Base-by-base conservation (phyloP, 2,329 filamentous ascomycete species). In the Botrytis porri region DNA sequence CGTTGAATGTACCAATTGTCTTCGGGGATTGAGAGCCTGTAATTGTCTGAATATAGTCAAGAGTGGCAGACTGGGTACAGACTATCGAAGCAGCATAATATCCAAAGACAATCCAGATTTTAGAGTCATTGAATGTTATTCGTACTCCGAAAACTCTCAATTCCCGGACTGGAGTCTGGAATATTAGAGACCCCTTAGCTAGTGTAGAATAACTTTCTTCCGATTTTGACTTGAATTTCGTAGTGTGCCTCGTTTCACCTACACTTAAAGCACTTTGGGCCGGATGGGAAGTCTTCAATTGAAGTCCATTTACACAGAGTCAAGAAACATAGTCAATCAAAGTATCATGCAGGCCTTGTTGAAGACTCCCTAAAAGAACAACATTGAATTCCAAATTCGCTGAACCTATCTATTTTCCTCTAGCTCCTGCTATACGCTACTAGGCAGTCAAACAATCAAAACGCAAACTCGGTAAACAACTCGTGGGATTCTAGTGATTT, bases 121-220 rank as follows among this genome's bases (percentile, higher is more conserved):
- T 16, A 29, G 9, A 48, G 4, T 16, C 25, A n/a, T n/a, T 54
- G 5, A n/a, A n/a, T 54, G 4, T 7, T 14, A 54, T 54, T 16
- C 22, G 5, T 54, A 54, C 16, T 14, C 5, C 1, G 2, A 29
- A n/a, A n/a, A 3, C 48, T 16, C 16, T 1, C 2, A n/a, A 16
- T 54, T 16, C 25, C 12, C 48, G 16, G 6, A 1, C 14, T 54
- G 3, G 14, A 54, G 14, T 29, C 6, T 29, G 14, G 8, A 29
- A 5, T 29, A 51, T 54, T 29, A 5, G 0, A 4, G 3, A 29
- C 51, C 25, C 18, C 14, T 1, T 1, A 8, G n/a, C 0, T 16
- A 54, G 5, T 16, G 25, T 16, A 18, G n/a, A 29, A 29, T 8
- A 16, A 29, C 0, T 54, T 54, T 1, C 3, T 29, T 54, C 16